Base-by-base conservation (phyloP, 306 rosid genomes). In the Cyclanthera cordifolia region DNA sequence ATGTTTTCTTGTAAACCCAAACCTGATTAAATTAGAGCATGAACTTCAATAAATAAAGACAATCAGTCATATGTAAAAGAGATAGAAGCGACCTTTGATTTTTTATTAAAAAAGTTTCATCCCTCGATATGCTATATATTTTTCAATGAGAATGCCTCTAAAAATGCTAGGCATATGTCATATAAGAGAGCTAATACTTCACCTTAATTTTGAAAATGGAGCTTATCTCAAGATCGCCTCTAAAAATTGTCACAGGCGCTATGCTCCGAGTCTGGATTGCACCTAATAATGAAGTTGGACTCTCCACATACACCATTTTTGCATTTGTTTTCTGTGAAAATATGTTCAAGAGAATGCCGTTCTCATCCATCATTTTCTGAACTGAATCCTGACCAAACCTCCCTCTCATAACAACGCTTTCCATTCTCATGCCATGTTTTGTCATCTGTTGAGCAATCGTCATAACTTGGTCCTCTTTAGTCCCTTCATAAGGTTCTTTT, bases 1-100 rank as follows among this genome's bases (percentile, higher is more conserved):
- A 73, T 54, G 96, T 89, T 84, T 92, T 92, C 89, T 92, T 92
- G 85, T 92, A 92, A 47, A 89, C 95, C 91, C 86, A 75, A 54
- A 89, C 87, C 98, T 89, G 76, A 59, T 74, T 72, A 78, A 73
- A 80, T 74, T 66, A 51, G 66, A 39, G 67, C 30, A 75, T 46
- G 21, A 56, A 55, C 5, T 5, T 14, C 25, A 34, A 55, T 25
- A 25, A 55, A 55, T 25, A 17, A 25, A 1, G 10, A 25, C 19
- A 13, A 55, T 13, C 37, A 56, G 28, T 56, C 37, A 25, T 55
- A 20, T 34, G 63, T 55, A 14, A 55, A 55, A 55, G 11, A 32
- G 46, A 32, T 30, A n/a, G 24, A 16, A 58, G 66, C 43, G 7
- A 30, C 66, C 66, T 23, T 30, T 30, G 1, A 2, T 27, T 15